Evolutionary conservation across 2,329 filamentous ascomycete genomes (phyloP).

Genomic region (Trichoderma sp.): DNA sequence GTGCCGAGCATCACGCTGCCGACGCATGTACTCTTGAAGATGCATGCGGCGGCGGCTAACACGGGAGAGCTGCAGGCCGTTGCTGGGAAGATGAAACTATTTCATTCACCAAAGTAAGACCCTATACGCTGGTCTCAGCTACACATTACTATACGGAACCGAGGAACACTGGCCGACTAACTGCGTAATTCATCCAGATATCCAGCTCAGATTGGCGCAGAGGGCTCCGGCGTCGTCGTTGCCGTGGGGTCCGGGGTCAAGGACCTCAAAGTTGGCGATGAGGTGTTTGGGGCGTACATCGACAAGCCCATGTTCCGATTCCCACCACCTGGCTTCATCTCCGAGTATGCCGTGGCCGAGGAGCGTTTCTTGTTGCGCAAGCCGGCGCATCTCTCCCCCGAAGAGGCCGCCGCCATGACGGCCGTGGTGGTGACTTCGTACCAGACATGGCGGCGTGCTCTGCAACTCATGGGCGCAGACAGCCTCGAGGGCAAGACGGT

Average conservation of each 20-base stretch:
- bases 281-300: slow-evolving; percentile 40
- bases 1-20: slow-evolving; percentile 43
- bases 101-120: background rate
- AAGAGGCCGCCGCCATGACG: slow-evolving; percentile 38
- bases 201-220: slow-evolving; percentile 29
- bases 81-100: background rate
- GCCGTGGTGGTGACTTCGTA: slow-evolving; percentile 42
- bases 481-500: slow-evolving; percentile 50
- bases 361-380: slow-evolving; percentile 38
- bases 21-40: slow-evolving; percentile 43
- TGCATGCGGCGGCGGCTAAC: slow-evolving; percentile 39
- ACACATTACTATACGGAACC: background rate
- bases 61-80: slow-evolving; percentile 36
- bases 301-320: slow-evolving; percentile 38
- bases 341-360: slow-evolving; percentile 41
- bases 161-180: slow-evolving; percentile 14
- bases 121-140: background rate
- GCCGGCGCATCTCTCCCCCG: slow-evolving; percentile 33
- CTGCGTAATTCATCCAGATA: slow-evolving; percentile 22
- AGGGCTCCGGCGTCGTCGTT: slow-evolving; percentile 36
- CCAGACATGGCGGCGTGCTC: slow-evolving; percentile 42
- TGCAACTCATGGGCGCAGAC: slow-evolving; percentile 37
- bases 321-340: slow-evolving; percentile 34
- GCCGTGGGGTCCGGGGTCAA: slow-evolving; percentile 31
- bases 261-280: slow-evolving; percentile 34